Percentiles rank a stretch among this genome's conserved stretches.
Evolutionary conservation across 306 rosid genomes (phyloP).

Genomic region (Cicer bijugum): DNA sequence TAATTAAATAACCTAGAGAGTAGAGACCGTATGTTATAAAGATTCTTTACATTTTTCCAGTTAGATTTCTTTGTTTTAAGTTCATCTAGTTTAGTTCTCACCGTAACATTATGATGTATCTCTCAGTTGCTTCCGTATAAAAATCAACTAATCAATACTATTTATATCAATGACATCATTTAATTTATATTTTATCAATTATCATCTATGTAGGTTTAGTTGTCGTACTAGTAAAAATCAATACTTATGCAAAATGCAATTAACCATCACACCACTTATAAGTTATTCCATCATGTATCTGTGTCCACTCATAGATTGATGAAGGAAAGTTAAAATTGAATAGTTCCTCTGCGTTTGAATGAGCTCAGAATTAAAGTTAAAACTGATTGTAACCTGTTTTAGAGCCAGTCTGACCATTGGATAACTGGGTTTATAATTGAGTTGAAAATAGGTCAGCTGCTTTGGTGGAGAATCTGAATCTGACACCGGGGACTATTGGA

Average conservation of each 20-base stretch:
- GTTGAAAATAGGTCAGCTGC: conserved; percentile 82
- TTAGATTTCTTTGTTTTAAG: conserved; percentile 9
- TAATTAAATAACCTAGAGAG: conserved; percentile 10
- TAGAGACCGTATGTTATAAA: background rate
- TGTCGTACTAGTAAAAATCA: conserved; percentile 13
- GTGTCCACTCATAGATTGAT: background rate
- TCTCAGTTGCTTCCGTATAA: background rate
- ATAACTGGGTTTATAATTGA: conserved; percentile 33
- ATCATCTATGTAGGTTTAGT: conserved; percentile 22
- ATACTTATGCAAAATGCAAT: background rate
- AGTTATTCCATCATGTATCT: background rate
- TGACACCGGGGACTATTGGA: conserved; percentile 93
- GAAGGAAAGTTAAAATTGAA: background rate
- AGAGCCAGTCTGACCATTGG: background rate
- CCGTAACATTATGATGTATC: background rate
- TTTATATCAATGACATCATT: background rate
- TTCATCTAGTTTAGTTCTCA: conserved; percentile 25
- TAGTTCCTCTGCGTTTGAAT: conserved; percentile 14
- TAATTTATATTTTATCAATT: conserved; percentile 13
- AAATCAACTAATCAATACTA: background rate
- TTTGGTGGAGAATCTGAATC: conserved; percentile 79
- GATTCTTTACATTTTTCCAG: conserved; percentile 8
- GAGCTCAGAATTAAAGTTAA: conserved; percentile 16
- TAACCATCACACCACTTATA: background rate
- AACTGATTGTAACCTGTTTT: conserved; percentile 23